Evolutionary conservation across 2,329 filamentous ascomycete genomes (phyloP).

Genomic region (Pseudogymnoascus sp.): DNA sequence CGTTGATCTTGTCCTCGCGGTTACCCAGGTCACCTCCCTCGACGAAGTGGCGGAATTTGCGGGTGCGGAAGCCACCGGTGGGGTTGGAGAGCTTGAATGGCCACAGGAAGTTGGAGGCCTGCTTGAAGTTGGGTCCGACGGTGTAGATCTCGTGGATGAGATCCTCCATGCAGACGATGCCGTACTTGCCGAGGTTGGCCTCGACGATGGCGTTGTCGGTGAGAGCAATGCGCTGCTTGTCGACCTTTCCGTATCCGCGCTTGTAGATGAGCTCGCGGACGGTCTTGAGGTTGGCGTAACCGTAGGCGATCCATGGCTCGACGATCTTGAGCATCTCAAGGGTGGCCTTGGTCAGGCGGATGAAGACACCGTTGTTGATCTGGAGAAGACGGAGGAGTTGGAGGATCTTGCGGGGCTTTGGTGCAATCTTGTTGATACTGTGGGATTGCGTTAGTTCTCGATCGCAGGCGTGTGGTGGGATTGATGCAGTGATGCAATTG

Average conservation of each 20-base stretch:
- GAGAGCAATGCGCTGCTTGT: conserved; percentile 94
- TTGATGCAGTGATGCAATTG: conserved; percentile 13
- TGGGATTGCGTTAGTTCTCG: conserved; percentile 15
- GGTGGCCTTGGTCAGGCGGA: conserved; percentile 96
- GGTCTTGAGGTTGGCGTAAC: conserved; percentile 98
- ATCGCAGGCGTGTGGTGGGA: conserved; percentile 2
- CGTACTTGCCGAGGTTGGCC: conserved; percentile 93
- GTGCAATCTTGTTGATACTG: conserved; percentile 99
- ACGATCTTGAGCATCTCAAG: conserved; percentile 96
- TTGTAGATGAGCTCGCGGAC: conserved; percentile 99
- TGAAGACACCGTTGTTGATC: conserved; percentile 99
- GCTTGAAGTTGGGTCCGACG: conserved; percentile 99
- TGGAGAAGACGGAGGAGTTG: conserved; percentile 98
- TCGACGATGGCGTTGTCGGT: conserved; percentile 98
- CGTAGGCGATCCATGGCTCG: conserved; percentile 98
- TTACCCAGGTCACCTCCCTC: conserved; percentile 98
- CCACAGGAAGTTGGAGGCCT: conserved; percentile 98
- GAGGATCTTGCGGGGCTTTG: conserved; percentile 99
- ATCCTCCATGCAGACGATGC: conserved; percentile 99
- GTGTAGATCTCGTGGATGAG: conserved; percentile 99
- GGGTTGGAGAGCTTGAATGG: conserved; percentile 99
- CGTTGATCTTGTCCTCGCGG: conserved; percentile 97
- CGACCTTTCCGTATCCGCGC: conserved; percentile 97
- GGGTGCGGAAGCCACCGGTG: conserved; percentile 86
- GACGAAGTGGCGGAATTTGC: conserved; percentile 99